Evolutionary conservation across 2,329 filamentous ascomycete genomes (phyloP), one percentile per base, ranked within the genome.

Genomic region (Fusarium beomiforme): DNA sequence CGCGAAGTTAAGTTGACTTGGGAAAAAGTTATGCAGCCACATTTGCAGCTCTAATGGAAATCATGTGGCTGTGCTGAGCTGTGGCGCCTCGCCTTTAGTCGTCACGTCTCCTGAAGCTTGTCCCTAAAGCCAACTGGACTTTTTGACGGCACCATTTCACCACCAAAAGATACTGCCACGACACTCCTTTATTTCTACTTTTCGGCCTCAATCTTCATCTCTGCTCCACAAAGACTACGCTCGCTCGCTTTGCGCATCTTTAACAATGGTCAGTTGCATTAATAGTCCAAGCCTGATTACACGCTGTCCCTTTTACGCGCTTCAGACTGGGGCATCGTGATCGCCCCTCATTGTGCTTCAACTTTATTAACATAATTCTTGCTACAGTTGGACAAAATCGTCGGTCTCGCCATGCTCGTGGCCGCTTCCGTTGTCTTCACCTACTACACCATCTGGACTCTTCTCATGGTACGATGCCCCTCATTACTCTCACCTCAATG

Each of bases 381-480:
- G 59, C 49, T 54, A 17, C 81, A 99, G 96, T 92, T 98, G 85
- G 96, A 97, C 89, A 95, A 93, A 90, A 88, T 90, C 80, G 86
- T 89, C 79, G 88, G 88, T 80, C 85, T 89, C 86, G 87, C 88
- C 88, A 90, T 90, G 88, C 86, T 90, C 81, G 87, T 89, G 87
- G 88, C 87, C 81, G 87, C 88, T 78, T 86, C 87, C 71, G 85
- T 88, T 81, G 85, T 90, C 78, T 90, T 90, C 78, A 84, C 88
- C 78, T 99, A 99, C 89, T 99, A 99, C 86, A 96, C 94, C 71
- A 89, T 97, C 83, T 99, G 96, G 96, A 97, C 96, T 31, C 88
- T 99, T 72, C 88, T 98, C 74, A 98, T 99, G 93, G 96, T 98
- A 89, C 64, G 84, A 23, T 56, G 42, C 55, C 59, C 62, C 54